A percentile compares a stretch with the other conserved stretches of the same genome.
These are phyloP conservation scores for Daldinia bambusicola DNA, from an alignment of 495 filamentous ascomycete genomes.

Conservation along the genomic window DNA sequence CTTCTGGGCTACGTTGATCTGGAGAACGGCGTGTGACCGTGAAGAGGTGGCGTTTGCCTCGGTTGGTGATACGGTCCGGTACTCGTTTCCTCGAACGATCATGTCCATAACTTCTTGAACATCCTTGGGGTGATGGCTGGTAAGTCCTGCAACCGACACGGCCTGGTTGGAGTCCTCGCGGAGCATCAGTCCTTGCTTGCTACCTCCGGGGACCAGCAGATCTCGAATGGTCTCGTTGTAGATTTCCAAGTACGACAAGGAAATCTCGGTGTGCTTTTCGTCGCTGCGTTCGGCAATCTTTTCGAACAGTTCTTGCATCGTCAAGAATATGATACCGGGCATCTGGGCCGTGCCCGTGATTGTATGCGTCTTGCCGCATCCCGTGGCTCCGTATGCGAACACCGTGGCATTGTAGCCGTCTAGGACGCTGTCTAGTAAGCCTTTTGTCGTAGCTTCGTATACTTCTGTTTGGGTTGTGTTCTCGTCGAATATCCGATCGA, in stretches of 20 bases:
- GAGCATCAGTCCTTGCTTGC: conserved; percentile 89
- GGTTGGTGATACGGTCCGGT: conserved; percentile 94
- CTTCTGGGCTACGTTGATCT: conserved; percentile 95
- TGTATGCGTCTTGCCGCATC: conserved; percentile 98
- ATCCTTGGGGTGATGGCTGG: conserved; percentile 83
- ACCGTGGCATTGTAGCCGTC: conserved; percentile 99
- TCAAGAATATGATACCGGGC: conserved; percentile 97
- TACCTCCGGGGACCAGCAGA: conserved; percentile 84
- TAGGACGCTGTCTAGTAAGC: conserved; percentile 89
- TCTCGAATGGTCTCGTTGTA: conserved; percentile 99
- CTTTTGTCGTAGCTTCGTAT: conserved; percentile 92
- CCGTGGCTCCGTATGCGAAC: conserved; percentile 97
- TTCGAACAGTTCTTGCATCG: conserved; percentile 98
- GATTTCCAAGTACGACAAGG: conserved; percentile 96
- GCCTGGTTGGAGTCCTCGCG: conserved; percentile 94
- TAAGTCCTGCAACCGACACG: conserved; percentile 91
- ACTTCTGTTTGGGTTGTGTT: conserved; percentile 93
- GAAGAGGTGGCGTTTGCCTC: conserved; percentile 98
- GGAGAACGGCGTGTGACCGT: conserved; percentile 96
- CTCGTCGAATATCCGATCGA: conserved; percentile 97
- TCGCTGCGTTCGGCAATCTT: conserved; percentile 84
- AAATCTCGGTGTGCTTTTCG: conserved; percentile 89
- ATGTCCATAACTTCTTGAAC: conserved; percentile 99
- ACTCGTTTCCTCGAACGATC: conserved; percentile 95
- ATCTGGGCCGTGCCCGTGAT: conserved; percentile 95